These are phyloP conservation scores for Trichoderma pleuroti DNA, from an alignment of 2,329 filamentous ascomycete species.

Conservation along the genomic window DNA sequence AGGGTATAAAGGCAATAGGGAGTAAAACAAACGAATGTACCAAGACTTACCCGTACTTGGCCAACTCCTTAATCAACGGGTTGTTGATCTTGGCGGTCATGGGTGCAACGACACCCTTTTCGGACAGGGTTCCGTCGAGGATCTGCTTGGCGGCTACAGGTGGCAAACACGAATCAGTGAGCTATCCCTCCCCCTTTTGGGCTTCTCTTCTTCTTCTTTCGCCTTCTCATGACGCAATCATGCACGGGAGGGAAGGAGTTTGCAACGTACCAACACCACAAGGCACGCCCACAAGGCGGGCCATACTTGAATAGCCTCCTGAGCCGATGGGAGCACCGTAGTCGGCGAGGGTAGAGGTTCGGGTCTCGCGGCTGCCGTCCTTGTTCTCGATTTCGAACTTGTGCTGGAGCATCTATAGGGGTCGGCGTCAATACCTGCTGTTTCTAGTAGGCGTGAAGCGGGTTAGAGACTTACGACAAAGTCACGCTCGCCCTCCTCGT, in stretches of 20 bases:
- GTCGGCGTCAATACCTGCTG: neutral
- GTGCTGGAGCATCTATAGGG: conserved; percentile 56
- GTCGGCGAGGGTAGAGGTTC: conserved; percentile 76
- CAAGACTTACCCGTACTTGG: conserved; percentile 57
- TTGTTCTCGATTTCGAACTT: conserved; percentile 81
- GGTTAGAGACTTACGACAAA: conserved; percentile 48
- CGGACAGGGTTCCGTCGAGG: conserved; percentile 66
- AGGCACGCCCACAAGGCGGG: conserved; percentile 63
- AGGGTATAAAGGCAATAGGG: neutral
- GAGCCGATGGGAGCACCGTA: conserved; percentile 61
- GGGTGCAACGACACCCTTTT: conserved; percentile 17
- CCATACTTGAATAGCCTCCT: conserved; percentile 77
- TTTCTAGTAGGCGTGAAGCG: neutral
- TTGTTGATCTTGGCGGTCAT: conserved; percentile 49
- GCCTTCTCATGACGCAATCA: neutral
- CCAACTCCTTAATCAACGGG: conserved; percentile 73
- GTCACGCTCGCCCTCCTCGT: conserved; percentile 76
- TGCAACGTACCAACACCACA: neutral
- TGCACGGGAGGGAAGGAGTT: neutral
- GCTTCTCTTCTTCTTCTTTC: neutral
- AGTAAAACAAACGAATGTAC: too few species aligned
- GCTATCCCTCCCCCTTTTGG: neutral
- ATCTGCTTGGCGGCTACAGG: conserved; percentile 70
- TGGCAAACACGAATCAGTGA: conserved; percentile 10
- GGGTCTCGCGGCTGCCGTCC: conserved; percentile 72